Percentiles rank a stretch among this genome's conserved stretches.
These are phyloP conservation scores for Caulochytrium protostelioides DNA, from an alignment of 371 early-diverging fungal genomes.

Conservation along the genomic window DNA sequence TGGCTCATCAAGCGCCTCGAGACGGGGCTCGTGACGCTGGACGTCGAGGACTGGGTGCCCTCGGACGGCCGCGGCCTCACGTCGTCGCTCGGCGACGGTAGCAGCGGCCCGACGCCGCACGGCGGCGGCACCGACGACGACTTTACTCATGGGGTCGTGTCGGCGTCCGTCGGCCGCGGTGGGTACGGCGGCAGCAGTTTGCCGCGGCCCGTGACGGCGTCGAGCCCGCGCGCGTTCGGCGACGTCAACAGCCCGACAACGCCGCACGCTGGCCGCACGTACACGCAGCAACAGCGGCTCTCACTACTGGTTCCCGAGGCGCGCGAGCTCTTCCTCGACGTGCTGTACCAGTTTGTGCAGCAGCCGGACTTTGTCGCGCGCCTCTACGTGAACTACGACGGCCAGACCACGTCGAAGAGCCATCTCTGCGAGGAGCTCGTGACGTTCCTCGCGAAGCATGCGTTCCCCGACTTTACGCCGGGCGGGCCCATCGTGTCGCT, in stretches of 20 bases:
- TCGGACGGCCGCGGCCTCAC: background rate
- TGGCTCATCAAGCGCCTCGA: slow-evolving; percentile 42
- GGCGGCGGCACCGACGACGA: background rate
- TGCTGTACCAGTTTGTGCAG: slow-evolving; percentile 25
- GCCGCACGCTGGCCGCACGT: background rate
- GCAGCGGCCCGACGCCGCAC: background rate
- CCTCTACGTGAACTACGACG: slow-evolving; percentile 84
- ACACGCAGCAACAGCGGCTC: slow-evolving; percentile 2
- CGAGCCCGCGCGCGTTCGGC: background rate
- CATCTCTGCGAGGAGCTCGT: slow-evolving; percentile 72
- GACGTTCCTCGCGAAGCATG: slow-evolving; percentile 42
- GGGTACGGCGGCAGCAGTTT: background rate
- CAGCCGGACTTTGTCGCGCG: slow-evolving; percentile 56
- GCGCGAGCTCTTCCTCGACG: slow-evolving; percentile 54
- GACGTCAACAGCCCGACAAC: too few species aligned
- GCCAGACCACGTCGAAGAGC: slow-evolving; percentile 42
- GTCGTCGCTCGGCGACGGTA: background rate
- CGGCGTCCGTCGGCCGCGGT: background rate
- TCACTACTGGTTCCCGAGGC: slow-evolving; percentile 38
- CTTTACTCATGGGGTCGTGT: background rate
- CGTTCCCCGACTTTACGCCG: slow-evolving; percentile 50
- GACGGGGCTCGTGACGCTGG: slow-evolving; percentile 21
- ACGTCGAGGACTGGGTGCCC: slow-evolving; percentile 16
- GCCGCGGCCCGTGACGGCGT: background rate
- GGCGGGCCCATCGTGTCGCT: slow-evolving; percentile 30